A percentile compares a stretch with the other conserved stretches of the same genome.
phyloP scores from a whole-genome alignment of 768 basidiomycete species.

The Suillus variegatus region DNA sequence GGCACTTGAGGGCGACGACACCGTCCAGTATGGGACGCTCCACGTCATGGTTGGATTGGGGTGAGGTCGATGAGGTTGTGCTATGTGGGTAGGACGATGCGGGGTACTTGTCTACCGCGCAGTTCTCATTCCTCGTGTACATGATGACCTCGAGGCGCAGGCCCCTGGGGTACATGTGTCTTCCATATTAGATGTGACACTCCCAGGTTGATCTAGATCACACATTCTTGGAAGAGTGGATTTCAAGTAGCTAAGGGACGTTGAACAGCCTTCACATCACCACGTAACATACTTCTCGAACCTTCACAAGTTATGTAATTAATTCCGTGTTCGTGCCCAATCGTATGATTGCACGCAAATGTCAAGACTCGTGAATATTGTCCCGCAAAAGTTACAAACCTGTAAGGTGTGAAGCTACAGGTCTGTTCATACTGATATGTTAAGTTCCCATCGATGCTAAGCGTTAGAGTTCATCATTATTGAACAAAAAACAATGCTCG shows the following conservation, averaged over 20 bases:
- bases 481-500: not conserved
- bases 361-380: not conserved
- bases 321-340: not conserved
- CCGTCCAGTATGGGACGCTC: constrained; percentile 2
- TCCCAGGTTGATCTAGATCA: not conserved
- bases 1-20: not conserved
- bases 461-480: not conserved
- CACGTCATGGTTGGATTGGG: constrained; percentile 2
- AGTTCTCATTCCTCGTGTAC: constrained; percentile 2
- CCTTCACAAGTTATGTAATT: constrained; percentile 1
- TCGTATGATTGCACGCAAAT: not conserved
- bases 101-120: not conserved
- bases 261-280: not conserved
- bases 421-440: not conserved
- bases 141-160: not conserved
- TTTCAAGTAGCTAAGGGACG: not conserved
- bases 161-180: not conserved
- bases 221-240: not conserved
- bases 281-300: constrained; percentile 2
- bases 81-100: not conserved
- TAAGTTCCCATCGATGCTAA: not conserved
- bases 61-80: not conserved
- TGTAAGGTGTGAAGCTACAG: not conserved
- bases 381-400: not conserved
- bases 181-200: not conserved